Percentiles rank a stretch among this genome's conserved stretches.
Conservation (phyloP, 306 rosid species). For the Canavalia gladiata region DNA sequence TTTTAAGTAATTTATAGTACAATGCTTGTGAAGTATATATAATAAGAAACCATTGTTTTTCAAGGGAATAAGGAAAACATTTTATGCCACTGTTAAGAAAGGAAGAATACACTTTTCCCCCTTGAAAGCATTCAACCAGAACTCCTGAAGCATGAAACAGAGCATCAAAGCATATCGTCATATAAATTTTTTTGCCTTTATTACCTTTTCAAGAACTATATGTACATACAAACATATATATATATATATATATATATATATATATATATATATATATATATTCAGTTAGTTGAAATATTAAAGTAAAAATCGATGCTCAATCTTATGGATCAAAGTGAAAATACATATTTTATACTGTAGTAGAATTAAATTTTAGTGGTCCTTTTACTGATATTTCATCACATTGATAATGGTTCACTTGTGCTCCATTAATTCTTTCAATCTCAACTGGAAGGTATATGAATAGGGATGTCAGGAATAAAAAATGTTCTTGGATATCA, state of each 20-base stretch:
- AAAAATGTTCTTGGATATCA: not conserved
- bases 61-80: not conserved
- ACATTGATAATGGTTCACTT: not conserved
- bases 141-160: not conserved
- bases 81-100: not conserved
- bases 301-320: not conserved
- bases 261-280: too few species aligned
- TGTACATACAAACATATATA: too few species aligned
- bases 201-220: not conserved
- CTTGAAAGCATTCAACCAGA: not conserved
- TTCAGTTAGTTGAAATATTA: not conserved
- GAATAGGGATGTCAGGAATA: not conserved
- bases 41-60: not conserved
- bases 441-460: not conserved
- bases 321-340: not conserved
- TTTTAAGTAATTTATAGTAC: not conserved
- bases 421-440: not conserved
- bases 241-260: too few species aligned
- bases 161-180: not conserved
- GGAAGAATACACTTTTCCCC: not conserved
- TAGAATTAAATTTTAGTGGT: not conserved
- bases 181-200: not conserved
- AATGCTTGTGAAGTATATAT: constrained; percentile 10
- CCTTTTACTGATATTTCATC: not conserved
- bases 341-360: not conserved